phyloP scores from a whole-genome alignment of 75 land plant genomes.

The Cupressus sempervirens region DNA sequence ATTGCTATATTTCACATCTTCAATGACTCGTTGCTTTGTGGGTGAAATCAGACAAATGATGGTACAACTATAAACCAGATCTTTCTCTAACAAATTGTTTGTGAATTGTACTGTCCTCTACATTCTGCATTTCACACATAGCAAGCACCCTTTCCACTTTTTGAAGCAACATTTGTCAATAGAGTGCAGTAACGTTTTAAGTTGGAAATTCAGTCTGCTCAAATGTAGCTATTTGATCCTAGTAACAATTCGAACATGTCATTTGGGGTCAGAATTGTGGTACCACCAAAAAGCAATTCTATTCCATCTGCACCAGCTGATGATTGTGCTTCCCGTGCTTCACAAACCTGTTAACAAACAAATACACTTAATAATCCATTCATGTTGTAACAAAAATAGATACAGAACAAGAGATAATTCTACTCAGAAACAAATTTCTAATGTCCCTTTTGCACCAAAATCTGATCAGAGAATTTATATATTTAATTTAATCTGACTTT shows the following conservation, averaged over 20 bases:
- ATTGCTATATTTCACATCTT: not conserved
- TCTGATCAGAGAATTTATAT: not conserved
- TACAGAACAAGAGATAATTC: not conserved
- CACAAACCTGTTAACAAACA: constrained; percentile 55
- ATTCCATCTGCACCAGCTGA: constrained; percentile 55
- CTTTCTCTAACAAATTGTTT: not conserved
- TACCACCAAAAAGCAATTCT: constrained; percentile 86
- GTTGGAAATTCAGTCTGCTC: constrained; percentile 1
- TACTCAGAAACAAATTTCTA: not conserved
- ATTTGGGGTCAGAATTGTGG: constrained; percentile 79
- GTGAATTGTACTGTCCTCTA: not conserved
- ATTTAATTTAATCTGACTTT: not conserved
- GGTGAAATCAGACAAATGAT: not conserved
- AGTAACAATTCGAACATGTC: constrained; percentile 74
- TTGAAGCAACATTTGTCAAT: not conserved
- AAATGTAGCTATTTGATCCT: constrained; percentile 46
- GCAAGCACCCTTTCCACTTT: not conserved
- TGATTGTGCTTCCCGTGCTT: constrained; percentile 65
- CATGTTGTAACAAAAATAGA: not conserved
- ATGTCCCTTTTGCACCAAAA: not conserved
- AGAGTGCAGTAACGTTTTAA: not conserved
- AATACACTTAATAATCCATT: not conserved
- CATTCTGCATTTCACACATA: not conserved
- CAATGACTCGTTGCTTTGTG: not conserved
- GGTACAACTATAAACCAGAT: not conserved